Conservation (phyloP, 805 yeast genomes). For the Pichia gijzeniarum region DNA sequence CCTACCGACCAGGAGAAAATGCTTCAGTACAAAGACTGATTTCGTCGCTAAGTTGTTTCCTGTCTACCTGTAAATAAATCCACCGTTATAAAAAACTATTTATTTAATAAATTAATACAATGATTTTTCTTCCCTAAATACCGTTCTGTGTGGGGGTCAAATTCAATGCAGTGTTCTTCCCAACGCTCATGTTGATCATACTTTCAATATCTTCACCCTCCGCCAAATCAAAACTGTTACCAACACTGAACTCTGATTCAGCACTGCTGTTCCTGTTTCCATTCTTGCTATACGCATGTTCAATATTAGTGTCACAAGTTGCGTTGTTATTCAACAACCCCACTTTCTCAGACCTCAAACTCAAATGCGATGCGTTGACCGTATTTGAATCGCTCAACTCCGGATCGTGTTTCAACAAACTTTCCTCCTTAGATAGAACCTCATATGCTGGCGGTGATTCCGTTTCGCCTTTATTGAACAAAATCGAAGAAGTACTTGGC, state of each 20-base stretch:
- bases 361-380: conserved; percentile 17
- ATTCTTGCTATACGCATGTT: background rate
- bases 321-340: conserved; percentile 24
- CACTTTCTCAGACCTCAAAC: conserved; percentile 16
- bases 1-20: conserved; percentile 23
- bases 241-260: conserved; percentile 3
- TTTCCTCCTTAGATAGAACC: conserved; percentile 9
- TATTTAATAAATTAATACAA: background rate
- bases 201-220: conserved; percentile 11
- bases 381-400: background rate
- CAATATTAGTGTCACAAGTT: background rate
- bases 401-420: background rate
- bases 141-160: conserved; percentile 11
- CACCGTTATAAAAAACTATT: too few species aligned
- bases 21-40: conserved; percentile 12
- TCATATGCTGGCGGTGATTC: conserved; percentile 26
- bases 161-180: conserved; percentile 9
- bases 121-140: background rate
- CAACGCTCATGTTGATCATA: conserved; percentile 17
- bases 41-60: too few species aligned
- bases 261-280: background rate
- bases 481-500: background rate
- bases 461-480: conserved; percentile 14
- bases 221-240: conserved; percentile 4
- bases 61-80: too few species aligned